Conservation (phyloP, 164 flowering plant genomes). For the Brasenia schreberi region DNA sequence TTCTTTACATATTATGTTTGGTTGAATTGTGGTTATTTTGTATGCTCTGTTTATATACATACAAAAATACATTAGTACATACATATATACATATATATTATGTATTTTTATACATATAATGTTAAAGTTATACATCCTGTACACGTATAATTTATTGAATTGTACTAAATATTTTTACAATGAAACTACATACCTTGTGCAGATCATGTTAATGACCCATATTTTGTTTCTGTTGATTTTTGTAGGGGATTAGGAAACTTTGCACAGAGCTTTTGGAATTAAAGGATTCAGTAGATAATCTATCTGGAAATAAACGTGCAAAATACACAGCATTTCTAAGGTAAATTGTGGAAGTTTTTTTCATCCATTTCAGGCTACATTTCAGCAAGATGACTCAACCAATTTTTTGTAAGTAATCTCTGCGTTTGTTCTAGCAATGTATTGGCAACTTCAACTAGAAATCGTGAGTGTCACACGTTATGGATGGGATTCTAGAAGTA, state of each 20-base stretch:
- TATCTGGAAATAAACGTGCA: constrained; percentile 72
- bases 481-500: neutral
- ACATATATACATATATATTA: neutral
- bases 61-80: neutral
- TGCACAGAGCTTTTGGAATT: constrained; percentile 93
- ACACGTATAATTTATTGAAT: too few relatives aligned
- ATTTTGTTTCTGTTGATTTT: neutral
- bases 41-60: neutral
- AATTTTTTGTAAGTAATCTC: neutral
- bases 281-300: constrained; percentile 90
- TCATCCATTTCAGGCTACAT: neutral
- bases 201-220: too few relatives aligned
- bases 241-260: constrained; percentile 83
- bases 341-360: constrained; percentile 19
- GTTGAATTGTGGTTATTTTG: too few relatives aligned
- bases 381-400: neutral
- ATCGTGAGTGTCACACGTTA: neutral
- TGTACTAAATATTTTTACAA: neutral
- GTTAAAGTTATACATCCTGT: too few relatives aligned
- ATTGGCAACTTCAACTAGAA: neutral
- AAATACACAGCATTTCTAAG: constrained; percentile 84
- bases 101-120: too few relatives aligned
- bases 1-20: too few relatives aligned
- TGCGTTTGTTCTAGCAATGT: neutral
- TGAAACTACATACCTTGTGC: too few relatives aligned